Conservation (phyloP, 169 alveolate genomes). For the Babesia ovis region DNA sequence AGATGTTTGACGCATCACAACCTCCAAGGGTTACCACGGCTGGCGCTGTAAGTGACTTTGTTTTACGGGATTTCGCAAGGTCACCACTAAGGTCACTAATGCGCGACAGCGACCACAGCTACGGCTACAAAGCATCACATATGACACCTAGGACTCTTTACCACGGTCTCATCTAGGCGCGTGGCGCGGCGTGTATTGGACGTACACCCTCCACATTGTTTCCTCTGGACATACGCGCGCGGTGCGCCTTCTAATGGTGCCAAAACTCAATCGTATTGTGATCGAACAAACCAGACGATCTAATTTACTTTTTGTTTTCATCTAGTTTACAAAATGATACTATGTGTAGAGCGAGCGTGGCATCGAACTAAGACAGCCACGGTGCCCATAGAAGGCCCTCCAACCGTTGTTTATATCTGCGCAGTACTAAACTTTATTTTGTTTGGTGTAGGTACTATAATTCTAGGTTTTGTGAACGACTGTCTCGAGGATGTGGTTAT, state of each 20-base stretch:
- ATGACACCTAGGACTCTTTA: conserved; percentile 12
- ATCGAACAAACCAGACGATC: too few relatives aligned
- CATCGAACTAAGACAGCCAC: conserved; percentile 23
- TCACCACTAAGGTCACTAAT: conserved; percentile 56
- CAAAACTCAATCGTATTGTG: too few relatives aligned
- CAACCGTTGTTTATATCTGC: conserved; percentile 38
- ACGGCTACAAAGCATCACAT: conserved; percentile 18
- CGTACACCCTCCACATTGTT: background rate
- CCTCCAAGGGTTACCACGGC: conserved; percentile 1
- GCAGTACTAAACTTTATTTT: conserved; percentile 75
- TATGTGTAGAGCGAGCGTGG: background rate
- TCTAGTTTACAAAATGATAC: conserved; percentile 11
- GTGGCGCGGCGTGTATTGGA: background rate
- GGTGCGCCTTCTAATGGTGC: background rate
- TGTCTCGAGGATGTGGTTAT: conserved; percentile 77
- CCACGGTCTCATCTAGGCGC: conserved; percentile 17
- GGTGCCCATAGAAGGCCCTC: conserved; percentile 48
- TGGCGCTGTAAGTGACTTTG: background rate
- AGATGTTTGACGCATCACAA: conserved; percentile 5
- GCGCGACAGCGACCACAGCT: conserved; percentile 42
- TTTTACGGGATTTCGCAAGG: conserved; percentile 28
- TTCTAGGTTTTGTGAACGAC: conserved; percentile 75
- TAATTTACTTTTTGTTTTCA: background rate
- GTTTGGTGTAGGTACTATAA: conserved; percentile 80
- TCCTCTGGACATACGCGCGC: background rate